phyloP scores from a whole-genome alignment of 1,139 yeast genomes.

The Sugiyamaella pinicola region DNA sequence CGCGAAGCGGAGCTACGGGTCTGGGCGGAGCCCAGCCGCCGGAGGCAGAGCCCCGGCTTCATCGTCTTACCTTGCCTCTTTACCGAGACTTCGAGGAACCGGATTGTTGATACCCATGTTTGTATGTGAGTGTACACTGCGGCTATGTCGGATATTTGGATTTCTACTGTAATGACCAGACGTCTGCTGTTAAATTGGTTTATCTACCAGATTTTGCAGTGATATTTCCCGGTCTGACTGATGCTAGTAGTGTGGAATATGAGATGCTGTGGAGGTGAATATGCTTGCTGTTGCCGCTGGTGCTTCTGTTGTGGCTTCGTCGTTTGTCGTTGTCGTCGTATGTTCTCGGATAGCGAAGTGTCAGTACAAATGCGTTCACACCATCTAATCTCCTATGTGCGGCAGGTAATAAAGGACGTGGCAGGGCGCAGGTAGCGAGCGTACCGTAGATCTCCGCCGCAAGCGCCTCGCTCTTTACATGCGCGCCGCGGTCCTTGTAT shows the following conservation, averaged over 20 bases:
- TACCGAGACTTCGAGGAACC: conserved; percentile 83
- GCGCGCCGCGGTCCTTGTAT: no score
- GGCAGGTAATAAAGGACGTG: conserved; percentile 13
- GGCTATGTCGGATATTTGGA: conserved; percentile 8
- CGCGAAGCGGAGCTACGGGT: background rate
- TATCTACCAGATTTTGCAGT: no score
- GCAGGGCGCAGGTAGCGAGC: conserved; percentile 6
- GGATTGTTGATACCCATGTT: conserved; percentile 87
- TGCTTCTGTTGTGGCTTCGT: background rate
- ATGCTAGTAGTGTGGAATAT: no score
- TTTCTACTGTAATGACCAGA: no score
- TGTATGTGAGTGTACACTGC: background rate
- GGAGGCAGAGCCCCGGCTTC: background rate
- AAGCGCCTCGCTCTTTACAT: background rate
- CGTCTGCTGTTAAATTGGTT: no score
- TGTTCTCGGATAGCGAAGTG: background rate
- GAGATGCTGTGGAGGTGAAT: no score
- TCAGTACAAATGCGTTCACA: background rate
- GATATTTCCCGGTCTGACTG: no score
- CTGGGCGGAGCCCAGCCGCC: background rate
- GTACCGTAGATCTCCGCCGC: background rate
- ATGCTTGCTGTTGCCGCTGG: no score
- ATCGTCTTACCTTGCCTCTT: conserved; percentile 69
- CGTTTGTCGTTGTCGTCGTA: background rate
- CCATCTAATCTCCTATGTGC: background rate